Evolutionary conservation across 306 rosid species (phyloP).

Genomic region (Argentina anserina): DNA sequence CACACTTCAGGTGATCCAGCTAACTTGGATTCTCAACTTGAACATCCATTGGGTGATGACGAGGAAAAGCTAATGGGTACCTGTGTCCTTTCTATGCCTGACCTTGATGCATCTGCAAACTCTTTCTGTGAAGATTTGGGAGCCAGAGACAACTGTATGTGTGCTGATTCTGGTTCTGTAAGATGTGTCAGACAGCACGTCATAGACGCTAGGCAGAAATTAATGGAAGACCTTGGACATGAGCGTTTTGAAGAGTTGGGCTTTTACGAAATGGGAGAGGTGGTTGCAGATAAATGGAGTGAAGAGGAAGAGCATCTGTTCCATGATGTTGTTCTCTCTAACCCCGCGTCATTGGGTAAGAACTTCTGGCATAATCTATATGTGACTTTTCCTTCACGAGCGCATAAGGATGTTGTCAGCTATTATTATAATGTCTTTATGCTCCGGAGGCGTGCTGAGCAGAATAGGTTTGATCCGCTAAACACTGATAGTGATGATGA

Average conservation of each 20-base stretch:
- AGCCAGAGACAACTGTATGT: conserved; percentile 22
- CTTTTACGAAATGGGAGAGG: conserved; percentile 41
- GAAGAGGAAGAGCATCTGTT: conserved; percentile 34
- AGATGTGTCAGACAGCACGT: conserved; percentile 34
- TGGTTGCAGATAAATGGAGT: conserved; percentile 28
- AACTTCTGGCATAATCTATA: conserved; percentile 31
- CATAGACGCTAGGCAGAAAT: conserved; percentile 25
- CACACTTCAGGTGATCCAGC: conserved; percentile 17
- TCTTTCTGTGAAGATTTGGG: conserved; percentile 9
- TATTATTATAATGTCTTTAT: conserved; percentile 39
- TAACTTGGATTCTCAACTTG: not conserved
- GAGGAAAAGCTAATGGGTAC: conserved; percentile 29
- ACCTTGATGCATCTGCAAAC: conserved; percentile 18
- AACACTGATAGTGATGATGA: conserved; percentile 38
- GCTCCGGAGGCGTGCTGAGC: conserved; percentile 34
- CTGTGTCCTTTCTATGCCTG: conserved; percentile 29
- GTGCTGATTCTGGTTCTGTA: conserved; percentile 32
- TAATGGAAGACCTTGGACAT: conserved; percentile 27
- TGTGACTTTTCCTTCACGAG: conserved; percentile 29
- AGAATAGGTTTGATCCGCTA: conserved; percentile 31
- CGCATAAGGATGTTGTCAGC: conserved; percentile 30
- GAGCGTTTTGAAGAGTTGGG: conserved; percentile 29
- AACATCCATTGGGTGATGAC: not conserved
- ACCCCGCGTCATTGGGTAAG: conserved; percentile 34
- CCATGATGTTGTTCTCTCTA: conserved; percentile 27